These are phyloP conservation scores for Batkoa obscura DNA, from an alignment of 371 early-diverging fungal species.

Conservation along the genomic window DNA sequence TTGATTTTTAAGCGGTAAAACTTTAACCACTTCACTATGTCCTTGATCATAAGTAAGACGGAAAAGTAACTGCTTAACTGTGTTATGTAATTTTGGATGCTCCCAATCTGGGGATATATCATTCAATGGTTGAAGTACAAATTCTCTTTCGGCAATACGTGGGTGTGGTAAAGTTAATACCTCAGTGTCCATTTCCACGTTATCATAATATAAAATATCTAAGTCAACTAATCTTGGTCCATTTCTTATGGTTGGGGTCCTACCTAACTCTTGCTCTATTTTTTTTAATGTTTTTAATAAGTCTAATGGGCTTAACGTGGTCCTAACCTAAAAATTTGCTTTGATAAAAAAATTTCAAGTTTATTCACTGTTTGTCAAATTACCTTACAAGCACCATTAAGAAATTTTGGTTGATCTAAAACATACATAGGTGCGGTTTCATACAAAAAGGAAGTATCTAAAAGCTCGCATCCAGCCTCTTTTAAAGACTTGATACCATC, in stretches of 20 bases:
- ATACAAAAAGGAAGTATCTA: constrained; percentile 92
- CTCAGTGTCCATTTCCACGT: constrained; percentile 44
- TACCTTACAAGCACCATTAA: constrained; percentile 79
- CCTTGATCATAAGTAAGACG: constrained; percentile 17
- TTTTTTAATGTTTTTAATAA: constrained; percentile 63
- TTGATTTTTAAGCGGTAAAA: constrained; percentile 29
- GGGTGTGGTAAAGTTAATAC: constrained; percentile 75
- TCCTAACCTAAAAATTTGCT: constrained; percentile 23
- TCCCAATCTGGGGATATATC: constrained; percentile 80
- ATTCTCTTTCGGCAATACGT: constrained; percentile 74
- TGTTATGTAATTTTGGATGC: constrained; percentile 71
- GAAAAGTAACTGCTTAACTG: constrained; percentile 56
- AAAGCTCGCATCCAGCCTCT: constrained; percentile 27
- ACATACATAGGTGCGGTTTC: constrained; percentile 94
- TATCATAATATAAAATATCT: constrained; percentile 84
- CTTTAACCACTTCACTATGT: constrained; percentile 36
- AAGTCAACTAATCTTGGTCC: constrained; percentile 89
- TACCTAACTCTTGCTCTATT: constrained; percentile 64
- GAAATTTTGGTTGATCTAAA: constrained; percentile 73
- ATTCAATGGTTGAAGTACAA: constrained; percentile 84
- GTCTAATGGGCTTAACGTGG: constrained; percentile 48
- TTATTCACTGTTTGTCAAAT: background rate
- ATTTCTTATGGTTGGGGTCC: constrained; percentile 46
- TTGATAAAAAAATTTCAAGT: background rate
- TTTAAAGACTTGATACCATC: constrained; percentile 45